Evolutionary conservation across 2,329 filamentous ascomycete species (phyloP), one percentile per base, ranked within the genome.

Genomic region (Zasmidium angulare): DNA sequence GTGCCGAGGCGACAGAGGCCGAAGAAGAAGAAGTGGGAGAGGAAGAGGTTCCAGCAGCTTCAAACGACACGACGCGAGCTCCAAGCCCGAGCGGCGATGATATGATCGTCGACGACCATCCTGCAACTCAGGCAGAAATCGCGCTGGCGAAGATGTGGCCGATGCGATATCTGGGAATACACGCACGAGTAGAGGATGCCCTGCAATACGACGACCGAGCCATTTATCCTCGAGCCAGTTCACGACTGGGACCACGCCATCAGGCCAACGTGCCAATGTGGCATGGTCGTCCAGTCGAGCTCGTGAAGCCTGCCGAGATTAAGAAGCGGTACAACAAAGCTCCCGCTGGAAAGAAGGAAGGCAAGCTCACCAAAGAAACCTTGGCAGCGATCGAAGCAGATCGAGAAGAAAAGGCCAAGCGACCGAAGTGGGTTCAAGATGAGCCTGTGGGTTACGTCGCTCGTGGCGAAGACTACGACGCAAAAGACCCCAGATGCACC

Each of bases 141-240:
- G 91, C 95, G 59, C 89, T 97, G 67, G 92, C 93, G 29, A 95
- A 91, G 69, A 85, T 97, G 70, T 99, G 95, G 95, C 93, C 92
- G 1, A 98, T 95, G 79, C 86, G 95, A 61, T 99, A 99, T 74
- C 79, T 99, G 6, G 95, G 95, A 40, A 92, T 96, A 66, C 95
- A 99, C 76, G 97, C 93, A 76, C 90, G 92, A 66, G 89, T 95
- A 0, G 93, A 98, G 75, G 95, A 99, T 77, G 95, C 91, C 0
- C 81, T 99, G 26, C 95, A 99, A 74, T 96, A 96, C 72, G 95
- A 99, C 71, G 95, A 99, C 74, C 88, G 95, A 64, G 79, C 80
- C 2, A 98, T 99, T 65, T 98, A 98, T 72, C 95, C 95, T 9
- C 89, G 95, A 65, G 93, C 95, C 17, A 96, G 93, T 72, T 98